Percentiles rank a stretch among this genome's conserved stretches.
These are phyloP conservation scores for Ormosia semicastrata DNA, from an alignment of 306 rosid species.

Conservation along the genomic window DNA sequence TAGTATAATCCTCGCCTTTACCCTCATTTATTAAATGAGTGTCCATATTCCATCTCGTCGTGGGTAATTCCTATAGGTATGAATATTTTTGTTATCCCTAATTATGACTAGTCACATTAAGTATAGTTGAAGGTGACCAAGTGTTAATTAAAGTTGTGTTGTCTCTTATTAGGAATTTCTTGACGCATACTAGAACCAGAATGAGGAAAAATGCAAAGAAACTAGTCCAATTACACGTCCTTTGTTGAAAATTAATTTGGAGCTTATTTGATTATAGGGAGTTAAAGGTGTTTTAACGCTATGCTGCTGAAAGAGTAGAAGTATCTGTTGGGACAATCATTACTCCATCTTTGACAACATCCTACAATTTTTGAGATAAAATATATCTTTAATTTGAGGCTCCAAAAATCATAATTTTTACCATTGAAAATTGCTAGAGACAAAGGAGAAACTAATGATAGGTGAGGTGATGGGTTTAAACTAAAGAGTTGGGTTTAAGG, in stretches of 20 bases:
- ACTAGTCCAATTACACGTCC: not conserved
- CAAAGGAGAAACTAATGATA: not conserved
- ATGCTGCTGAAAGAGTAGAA: too few relatives aligned
- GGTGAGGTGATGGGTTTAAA: not conserved
- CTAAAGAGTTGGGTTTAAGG: too few relatives aligned
- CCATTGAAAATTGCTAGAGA: not conserved
- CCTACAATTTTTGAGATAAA: not conserved
- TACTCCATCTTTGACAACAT: not conserved
- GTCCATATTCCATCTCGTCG: too few relatives aligned
- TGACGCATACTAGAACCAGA: not conserved
- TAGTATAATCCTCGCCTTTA: too few relatives aligned
- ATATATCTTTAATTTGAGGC: not conserved
- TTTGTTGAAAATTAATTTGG: not conserved
- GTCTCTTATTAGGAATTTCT: not conserved
- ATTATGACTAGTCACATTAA: too few relatives aligned
- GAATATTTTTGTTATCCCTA: too few relatives aligned
- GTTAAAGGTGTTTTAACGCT: not conserved
- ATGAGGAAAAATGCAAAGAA: not conserved
- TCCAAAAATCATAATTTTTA: not conserved
- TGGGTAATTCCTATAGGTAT: too few relatives aligned
- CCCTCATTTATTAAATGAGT: too few relatives aligned
- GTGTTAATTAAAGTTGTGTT: not conserved
- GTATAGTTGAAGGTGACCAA: too few relatives aligned
- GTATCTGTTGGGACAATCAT: not conserved
- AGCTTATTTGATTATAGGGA: not conserved